Percentiles rank a stretch among this genome's conserved stretches.
phyloP scores from a whole-genome alignment of 345 rosid genomes.

The Rhizophora apiculata region DNA sequence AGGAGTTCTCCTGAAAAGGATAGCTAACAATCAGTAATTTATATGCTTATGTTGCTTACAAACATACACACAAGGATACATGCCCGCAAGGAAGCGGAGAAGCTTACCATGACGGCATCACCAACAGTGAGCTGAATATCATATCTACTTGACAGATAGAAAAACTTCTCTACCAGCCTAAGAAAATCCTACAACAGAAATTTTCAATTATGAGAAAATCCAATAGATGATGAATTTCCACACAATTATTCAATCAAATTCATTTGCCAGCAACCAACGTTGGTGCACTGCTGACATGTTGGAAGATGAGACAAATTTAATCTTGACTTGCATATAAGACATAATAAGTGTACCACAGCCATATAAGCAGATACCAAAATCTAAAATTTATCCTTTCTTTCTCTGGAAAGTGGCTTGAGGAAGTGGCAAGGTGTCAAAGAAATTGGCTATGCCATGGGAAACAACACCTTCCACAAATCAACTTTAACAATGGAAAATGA shows the following conservation, averaged over 20 bases:
- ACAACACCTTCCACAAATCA: not conserved
- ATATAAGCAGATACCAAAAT: too few species aligned
- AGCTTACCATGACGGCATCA: constrained; percentile 85
- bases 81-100: not conserved
- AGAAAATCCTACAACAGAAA: constrained; percentile 72
- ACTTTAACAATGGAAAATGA: not conserved
- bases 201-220: constrained; percentile 2
- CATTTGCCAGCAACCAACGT: not conserved
- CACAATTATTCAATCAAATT: not conserved
- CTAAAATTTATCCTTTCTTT: too few species aligned
- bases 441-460: not conserved
- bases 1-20: constrained; percentile 75
- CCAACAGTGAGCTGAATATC: constrained; percentile 86
- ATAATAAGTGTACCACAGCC: too few species aligned
- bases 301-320: too few species aligned
- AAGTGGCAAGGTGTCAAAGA: not conserved
- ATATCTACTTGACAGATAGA: constrained; percentile 85
- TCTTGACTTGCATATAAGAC: too few species aligned
- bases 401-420: too few species aligned
- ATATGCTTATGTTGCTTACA: not conserved
- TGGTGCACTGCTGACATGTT: too few species aligned
- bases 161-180: constrained; percentile 87
- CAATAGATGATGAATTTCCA: not conserved
- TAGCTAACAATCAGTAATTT: not conserved
- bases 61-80: too few species aligned